phyloP scores from a whole-genome alignment of 306 rosid species.

The Lathyrus oleraceus region DNA sequence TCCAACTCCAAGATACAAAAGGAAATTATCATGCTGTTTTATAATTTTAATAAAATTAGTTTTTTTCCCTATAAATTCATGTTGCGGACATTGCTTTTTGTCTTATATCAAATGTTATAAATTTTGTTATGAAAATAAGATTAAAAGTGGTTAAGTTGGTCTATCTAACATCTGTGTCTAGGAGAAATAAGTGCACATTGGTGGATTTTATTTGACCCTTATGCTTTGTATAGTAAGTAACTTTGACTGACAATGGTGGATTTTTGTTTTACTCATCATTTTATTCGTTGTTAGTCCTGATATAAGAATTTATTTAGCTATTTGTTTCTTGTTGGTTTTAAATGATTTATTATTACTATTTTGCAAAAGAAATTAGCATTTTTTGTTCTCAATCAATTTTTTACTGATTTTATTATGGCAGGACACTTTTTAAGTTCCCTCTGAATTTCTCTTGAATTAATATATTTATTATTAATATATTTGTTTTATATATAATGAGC shows the following conservation, averaged over 20 bases:
- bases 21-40: conserved; percentile 14
- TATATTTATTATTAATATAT: conserved; percentile 20
- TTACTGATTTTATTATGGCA: background rate
- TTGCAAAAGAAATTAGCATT: conserved; percentile 6
- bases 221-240: conserved; percentile 2
- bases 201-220: conserved; percentile 6
- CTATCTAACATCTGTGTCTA: conserved; percentile 20
- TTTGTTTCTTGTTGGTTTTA: background rate
- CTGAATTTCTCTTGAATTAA: background rate
- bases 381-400: background rate
- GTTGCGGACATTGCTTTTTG: background rate
- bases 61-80: background rate
- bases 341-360: background rate
- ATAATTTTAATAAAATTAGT: conserved; percentile 11
- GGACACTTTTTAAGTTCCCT: conserved; percentile 5
- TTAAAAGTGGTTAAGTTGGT: conserved; percentile 12
- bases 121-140: conserved; percentile 13
- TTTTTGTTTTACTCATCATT: conserved; percentile 24
- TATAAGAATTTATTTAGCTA: background rate
- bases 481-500: conserved; percentile 2
- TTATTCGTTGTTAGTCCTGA: background rate
- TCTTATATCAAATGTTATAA: conserved; percentile 1
- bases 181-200: background rate
- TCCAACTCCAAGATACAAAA: background rate
- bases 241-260: conserved; percentile 11